Evolutionary conservation across 805 yeast genomes (phyloP).

Genomic region (Kodamaea nitidulidarum): DNA sequence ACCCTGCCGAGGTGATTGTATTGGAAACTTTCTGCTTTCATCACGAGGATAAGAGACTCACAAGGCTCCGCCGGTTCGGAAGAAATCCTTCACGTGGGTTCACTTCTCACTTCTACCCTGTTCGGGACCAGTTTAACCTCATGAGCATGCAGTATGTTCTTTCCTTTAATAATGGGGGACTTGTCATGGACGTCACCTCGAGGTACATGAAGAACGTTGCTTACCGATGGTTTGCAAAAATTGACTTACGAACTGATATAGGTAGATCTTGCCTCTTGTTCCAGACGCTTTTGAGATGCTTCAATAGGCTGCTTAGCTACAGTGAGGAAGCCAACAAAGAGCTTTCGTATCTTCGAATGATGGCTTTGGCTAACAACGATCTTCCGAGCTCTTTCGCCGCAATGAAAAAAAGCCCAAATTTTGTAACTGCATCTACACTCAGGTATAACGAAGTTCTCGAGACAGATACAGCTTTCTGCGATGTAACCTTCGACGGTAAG

Average conservation of each 20-base stretch:
- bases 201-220: slow-evolving; percentile 30
- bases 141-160: slow-evolving; percentile 32
- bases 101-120: slow-evolving; percentile 20
- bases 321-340: slow-evolving; percentile 13
- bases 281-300: slow-evolving; percentile 20
- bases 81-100: slow-evolving; percentile 6
- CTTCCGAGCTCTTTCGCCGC: slow-evolving; percentile 24
- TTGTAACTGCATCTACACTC: slow-evolving; percentile 19
- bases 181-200: slow-evolving; percentile 25
- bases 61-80: slow-evolving; percentile 17
- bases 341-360: slow-evolving; percentile 16
- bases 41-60: slow-evolving; percentile 23
- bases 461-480: slow-evolving; percentile 13
- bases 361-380: slow-evolving; percentile 22
- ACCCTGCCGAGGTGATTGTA: slow-evolving; percentile 20
- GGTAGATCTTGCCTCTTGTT: slow-evolving; percentile 24
- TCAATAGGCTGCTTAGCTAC: slow-evolving; percentile 14
- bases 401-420: slow-evolving; percentile 26
- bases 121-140: slow-evolving; percentile 18
- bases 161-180: slow-evolving; percentile 15
- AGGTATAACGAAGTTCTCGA: slow-evolving; percentile 23
- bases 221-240: slow-evolving; percentile 25
- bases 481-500: slow-evolving; percentile 13
- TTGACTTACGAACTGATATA: slow-evolving; percentile 26
- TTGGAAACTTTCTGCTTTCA: slow-evolving; percentile 29